A percentile compares a stretch with the other conserved stretches of the same genome.
Evolutionary conservation across 2,329 filamentous ascomycete genomes (phyloP).

Genomic region (Plenodomus tracheiphilus): DNA sequence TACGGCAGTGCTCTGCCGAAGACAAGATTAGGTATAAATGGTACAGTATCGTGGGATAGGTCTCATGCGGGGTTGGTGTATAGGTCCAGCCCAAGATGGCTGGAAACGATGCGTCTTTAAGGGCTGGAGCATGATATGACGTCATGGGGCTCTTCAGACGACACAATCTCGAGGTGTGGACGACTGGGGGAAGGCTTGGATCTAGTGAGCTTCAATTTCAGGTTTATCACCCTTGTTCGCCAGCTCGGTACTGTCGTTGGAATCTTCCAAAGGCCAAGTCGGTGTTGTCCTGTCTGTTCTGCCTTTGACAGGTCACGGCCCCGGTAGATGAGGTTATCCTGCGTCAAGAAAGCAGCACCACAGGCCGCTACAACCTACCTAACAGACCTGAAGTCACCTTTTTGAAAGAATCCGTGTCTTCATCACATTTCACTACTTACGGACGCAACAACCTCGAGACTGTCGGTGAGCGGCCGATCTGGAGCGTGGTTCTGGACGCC

Average conservation of each 20-base stretch:
- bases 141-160: neutral
- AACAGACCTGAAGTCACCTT: too few relatives aligned
- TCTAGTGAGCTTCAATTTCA: neutral
- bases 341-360: too few relatives aligned
- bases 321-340: too few relatives aligned
- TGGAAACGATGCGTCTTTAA: neutral
- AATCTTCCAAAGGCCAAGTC: neutral
- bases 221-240: neutral
- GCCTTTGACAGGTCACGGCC: neutral
- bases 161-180: neutral
- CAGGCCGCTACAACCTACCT: too few relatives aligned
- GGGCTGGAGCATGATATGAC: neutral
- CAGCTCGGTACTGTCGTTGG: neutral
- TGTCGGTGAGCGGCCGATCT: too few relatives aligned
- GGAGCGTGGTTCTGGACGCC: too few relatives aligned
- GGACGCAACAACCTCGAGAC: too few relatives aligned
- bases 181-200: neutral
- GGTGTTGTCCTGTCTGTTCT: neutral
- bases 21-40: constrained; percentile 3
- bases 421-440: too few relatives aligned
- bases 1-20: neutral
- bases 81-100: neutral
- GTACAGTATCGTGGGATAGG: constrained; percentile 2
- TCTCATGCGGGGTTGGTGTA: neutral
- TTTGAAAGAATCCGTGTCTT: too few relatives aligned